Conservation (phyloP, 345 rosid genomes). For the Brassica cretica region DNA sequence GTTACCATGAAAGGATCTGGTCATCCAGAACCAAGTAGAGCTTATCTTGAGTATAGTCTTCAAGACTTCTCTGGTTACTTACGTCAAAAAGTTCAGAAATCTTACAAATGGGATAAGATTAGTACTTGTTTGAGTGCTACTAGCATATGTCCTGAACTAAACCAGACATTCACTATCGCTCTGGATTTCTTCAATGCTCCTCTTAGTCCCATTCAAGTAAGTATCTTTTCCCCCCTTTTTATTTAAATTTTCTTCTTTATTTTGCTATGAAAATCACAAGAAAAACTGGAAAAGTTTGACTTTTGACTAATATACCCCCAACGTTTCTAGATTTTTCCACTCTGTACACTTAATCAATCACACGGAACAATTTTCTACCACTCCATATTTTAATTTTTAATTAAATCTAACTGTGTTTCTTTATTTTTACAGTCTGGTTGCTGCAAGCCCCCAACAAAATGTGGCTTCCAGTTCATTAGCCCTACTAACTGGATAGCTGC, state of each 20-base stretch:
- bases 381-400: constrained; percentile 8
- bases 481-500: constrained; percentile 62
- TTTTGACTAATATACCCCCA: neutral
- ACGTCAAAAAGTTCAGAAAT: constrained; percentile 60
- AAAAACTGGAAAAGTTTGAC: neutral
- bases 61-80: constrained; percentile 83
- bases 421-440: constrained; percentile 55
- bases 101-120: constrained; percentile 81
- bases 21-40: constrained; percentile 68
- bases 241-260: neutral
- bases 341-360: constrained; percentile 25
- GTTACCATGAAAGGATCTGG: constrained; percentile 79
- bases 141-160: constrained; percentile 65
- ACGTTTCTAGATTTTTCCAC: constrained; percentile 40
- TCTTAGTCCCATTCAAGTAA: constrained; percentile 78
- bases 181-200: constrained; percentile 87
- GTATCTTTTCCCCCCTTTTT: neutral
- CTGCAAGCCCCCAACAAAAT: constrained; percentile 64
- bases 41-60: constrained; percentile 74
- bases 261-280: neutral
- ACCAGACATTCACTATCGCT: constrained; percentile 74
- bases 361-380: neutral
- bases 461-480: constrained; percentile 56
- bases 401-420: constrained; percentile 2
- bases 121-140: constrained; percentile 69